Evolutionary conservation across 495 filamentous ascomycete genomes (phyloP), one percentile per base, ranked within the genome.

Genomic region (Penicillium pulvis): DNA sequence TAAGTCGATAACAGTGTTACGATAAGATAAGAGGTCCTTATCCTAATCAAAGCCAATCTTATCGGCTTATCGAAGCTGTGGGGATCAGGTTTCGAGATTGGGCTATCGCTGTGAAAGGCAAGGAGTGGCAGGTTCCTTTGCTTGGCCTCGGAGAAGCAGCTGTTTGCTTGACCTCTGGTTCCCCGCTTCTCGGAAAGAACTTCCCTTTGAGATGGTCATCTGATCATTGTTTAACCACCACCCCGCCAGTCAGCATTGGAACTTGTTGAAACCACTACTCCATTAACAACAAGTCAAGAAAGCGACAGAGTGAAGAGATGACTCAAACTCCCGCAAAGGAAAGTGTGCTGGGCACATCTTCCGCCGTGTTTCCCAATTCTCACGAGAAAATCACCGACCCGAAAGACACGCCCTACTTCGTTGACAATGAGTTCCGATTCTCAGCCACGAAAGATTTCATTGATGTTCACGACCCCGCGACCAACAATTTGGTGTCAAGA

Each of bases 381-480:
- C 54, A 56, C 44, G 44, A 48, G 6, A 41, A 49, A 24, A 42
- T 49, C 7, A 35, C 31, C 23, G 39, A 47, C 0, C 44, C 33
- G 11, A 56, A 41, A n/a, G 54, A 49, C 20, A 56, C 54, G 11
- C 54, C 45, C 11, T 56, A 49, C 43, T 56, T 56, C 24, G 45
- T 56, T 23, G 45, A 56, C 31, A 56, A 56, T 49, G 54, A 56
- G 5, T 56, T 56, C 14, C 45, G 33, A 19, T 39, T 49, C 23
- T 56, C 54, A 19, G 24, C 26, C 19, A 50, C 44, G 5, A 49
- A 24, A 14, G 54, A 56, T 12, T 50, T 56, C 33, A 59, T 59
- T 16, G 51, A 59, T 39, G 51, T 59, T 20, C 57, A 59, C 20
- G 57, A 59, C 24, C 57, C 57, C 7, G 57, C 57, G 12, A 59